Base-by-base conservation (phyloP, 345 rosid genomes). In the Camelina hispida region DNA sequence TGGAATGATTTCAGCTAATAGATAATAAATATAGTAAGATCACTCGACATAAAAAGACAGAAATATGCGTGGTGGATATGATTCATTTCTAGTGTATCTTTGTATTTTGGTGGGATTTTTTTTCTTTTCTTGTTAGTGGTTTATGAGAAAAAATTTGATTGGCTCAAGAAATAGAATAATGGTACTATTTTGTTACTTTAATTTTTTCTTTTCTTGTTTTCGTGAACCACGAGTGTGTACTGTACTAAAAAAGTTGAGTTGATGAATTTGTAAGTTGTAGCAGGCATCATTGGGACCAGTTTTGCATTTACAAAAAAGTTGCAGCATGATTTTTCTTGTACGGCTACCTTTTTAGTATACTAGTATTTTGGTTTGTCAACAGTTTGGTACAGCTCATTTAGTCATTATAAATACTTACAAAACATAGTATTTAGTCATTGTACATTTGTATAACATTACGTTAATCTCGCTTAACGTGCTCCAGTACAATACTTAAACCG, bases 231-330 rank as follows among this genome's bases (percentile, higher is more conserved):
- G n/a, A 54, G 17, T 30, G 70, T 25, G 30, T 28, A 28, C 5
- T 28, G 28, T 25, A 25, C 28, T 62, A 54, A 53, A 54, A 54
- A 63, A 55, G 16, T 9, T 14, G 53, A 55, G 37, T 34, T 54
- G 71, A 46, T 32, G 62, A 34, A 34, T 34, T 46, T 59, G 35
- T n/a, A 71, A 20, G 40, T 65, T 55, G 56, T 42, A 56, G 64
- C 64, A 65, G 56, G 64, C 64, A 73, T 15, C 50, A 14, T 46
- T 63, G 63, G 70, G 77, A 64, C 77, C 64, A 73, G 64, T 64
- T 63, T 64, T 55, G 47, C 70, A 62, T 54, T 72, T 32, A 53
- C 43, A 8, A 53, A 34, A 43, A 51, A 38, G 9, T 37, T 40
- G 9, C 25, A 46, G 66, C 48, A 20, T n/a, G 17, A 42, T 30